Base-by-base conservation (phyloP, 2,329 filamentous ascomycete species). In the Mycosphaerelloides madeirae region DNA sequence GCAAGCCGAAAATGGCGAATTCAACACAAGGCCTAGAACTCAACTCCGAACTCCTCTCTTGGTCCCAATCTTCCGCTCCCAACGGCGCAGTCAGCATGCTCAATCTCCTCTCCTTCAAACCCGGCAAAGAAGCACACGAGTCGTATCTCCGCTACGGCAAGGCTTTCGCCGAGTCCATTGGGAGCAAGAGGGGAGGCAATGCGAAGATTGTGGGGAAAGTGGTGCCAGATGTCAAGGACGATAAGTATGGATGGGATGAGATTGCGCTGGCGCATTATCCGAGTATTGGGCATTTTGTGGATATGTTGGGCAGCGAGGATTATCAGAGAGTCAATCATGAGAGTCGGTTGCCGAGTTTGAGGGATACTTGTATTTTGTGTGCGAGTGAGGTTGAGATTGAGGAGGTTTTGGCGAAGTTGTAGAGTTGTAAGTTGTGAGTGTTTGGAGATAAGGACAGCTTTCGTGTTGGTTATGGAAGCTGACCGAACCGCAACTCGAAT, bases 191-290 rank as follows among this genome's bases (percentile, higher is more conserved):
- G 18, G 80, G 80, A 4, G 80, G 79, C 0, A 67, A 68, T 46
- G 80, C 80, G 2, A 83, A 83, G 65, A 68, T 83, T 5, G 78
- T 83, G 0, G 80, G 80, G 0, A 78, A 72, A 43, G 76, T 81
- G 1, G 68, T 78, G 9, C 50, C 54, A 12, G 63, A 65, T 59
- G 54, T 56, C 19, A 52, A 52, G 1, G 54, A 60, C 42, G 55
- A 61, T 41, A 33, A 41, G 35, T 53, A 43, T 15, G 56, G 59
- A 41, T 84, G 80, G 80, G 76, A 83, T 59, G 80, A 84, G 63
- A 71, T 84, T 49, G 79, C 80, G 0, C 67, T 83, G 33, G 80
- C 80, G 43, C 79, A 83, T 65, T 83, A 83, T 62, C 79, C 80
- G 3, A 79, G 72, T 39, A 83, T 81, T 31, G 22, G 34, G 49